phyloP scores from a whole-genome alignment of 495 filamentous ascomycete genomes.

The Chaetomium fimeti region DNA sequence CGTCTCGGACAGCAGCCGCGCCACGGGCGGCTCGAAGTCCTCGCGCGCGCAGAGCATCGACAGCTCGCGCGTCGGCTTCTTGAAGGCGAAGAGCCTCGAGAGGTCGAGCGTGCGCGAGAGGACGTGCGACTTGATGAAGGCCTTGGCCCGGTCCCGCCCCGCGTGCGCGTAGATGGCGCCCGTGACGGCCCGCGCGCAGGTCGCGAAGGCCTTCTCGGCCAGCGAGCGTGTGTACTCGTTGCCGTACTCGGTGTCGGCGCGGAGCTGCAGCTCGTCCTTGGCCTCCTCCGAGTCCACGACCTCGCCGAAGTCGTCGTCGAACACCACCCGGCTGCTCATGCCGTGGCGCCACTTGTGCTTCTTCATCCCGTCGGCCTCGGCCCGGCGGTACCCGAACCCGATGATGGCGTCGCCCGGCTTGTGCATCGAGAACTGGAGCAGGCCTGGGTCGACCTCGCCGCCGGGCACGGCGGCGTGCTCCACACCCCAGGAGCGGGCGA shows the following conservation, averaged over 20 bases:
- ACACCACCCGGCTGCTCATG: conserved; percentile 66
- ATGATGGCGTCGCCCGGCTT: conserved; percentile 55
- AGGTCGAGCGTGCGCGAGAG: conserved; percentile 77
- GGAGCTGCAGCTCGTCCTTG: conserved; percentile 10
- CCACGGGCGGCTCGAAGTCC: conserved; percentile 83
- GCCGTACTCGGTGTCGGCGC: conserved; percentile 31
- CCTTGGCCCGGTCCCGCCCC: conserved; percentile 63
- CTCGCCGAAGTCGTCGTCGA: conserved; percentile 80
- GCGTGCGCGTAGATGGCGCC: conserved; percentile 84
- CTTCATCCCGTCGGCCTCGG: conserved; percentile 37
- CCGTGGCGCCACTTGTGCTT: conserved; percentile 65
- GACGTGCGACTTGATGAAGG: conserved; percentile 79
- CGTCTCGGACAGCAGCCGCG: conserved; percentile 82
- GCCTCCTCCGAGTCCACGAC: conserved; percentile 31
- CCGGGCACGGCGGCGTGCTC: conserved; percentile 79
- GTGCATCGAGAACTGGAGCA: conserved; percentile 74
- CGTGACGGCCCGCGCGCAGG: conserved; percentile 75
- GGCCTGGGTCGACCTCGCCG: conserved; percentile 85
- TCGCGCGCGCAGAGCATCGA: conserved; percentile 77
- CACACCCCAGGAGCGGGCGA: conserved; percentile 85
- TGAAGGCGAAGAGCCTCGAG: conserved; percentile 74
- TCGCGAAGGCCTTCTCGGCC: conserved; percentile 47
- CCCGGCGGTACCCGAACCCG: conserved; percentile 43
- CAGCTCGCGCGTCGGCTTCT: conserved; percentile 76
- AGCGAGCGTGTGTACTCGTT: conserved; percentile 31